phyloP scores from a whole-genome alignment of 2,329 filamentous ascomycete species.

The Cadophora gregata region DNA sequence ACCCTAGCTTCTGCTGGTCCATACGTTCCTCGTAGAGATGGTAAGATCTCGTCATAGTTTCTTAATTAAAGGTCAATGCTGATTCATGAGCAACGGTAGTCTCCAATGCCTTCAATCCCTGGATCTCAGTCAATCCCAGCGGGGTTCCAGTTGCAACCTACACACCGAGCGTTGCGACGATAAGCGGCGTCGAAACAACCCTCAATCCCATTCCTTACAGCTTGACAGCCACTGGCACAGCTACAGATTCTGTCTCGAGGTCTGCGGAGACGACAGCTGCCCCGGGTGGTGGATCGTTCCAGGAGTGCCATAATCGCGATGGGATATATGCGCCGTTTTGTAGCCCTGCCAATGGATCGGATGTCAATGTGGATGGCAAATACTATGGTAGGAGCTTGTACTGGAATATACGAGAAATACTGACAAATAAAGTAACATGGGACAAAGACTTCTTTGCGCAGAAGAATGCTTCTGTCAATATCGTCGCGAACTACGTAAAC shows the following conservation, averaged over 20 bases:
- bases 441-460: constrained; percentile 37
- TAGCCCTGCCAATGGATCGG: constrained; percentile 41
- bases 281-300: constrained; percentile 39
- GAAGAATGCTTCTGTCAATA: constrained; percentile 37
- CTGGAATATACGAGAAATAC: background rate
- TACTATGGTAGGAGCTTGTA: constrained; percentile 38
- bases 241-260: constrained; percentile 26
- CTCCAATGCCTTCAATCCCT: constrained; percentile 33
- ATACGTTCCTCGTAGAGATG: background rate
- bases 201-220: constrained; percentile 33
- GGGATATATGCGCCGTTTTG: constrained; percentile 42
- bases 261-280: constrained; percentile 30
- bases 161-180: constrained; percentile 37
- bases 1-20: constrained; percentile 17
- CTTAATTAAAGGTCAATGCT: background rate
- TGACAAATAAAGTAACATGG: constrained; percentile 40
- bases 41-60: background rate
- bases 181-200: constrained; percentile 37
- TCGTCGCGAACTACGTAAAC: constrained; percentile 42
- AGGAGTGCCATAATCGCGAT: constrained; percentile 41
- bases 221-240: constrained; percentile 33
- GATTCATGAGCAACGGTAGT: background rate
- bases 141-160: constrained; percentile 37
- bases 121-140: constrained; percentile 40
- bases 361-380: constrained; percentile 39